Conservation (phyloP, 352 stramenopile species). For the Hyaloperonospora arabidopsidis region DNA sequence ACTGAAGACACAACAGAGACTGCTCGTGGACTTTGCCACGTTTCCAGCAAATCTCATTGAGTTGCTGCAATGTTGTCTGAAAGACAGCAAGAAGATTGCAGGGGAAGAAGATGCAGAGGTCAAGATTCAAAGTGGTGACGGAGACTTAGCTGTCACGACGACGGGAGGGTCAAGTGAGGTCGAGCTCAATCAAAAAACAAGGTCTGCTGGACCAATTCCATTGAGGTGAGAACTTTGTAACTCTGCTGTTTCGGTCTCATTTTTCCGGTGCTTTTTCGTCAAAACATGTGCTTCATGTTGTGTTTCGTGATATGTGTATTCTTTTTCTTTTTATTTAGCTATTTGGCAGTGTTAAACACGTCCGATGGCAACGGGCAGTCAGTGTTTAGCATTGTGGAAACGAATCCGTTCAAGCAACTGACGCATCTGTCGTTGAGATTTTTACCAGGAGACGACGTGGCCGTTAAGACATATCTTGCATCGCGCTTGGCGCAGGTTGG, state of each 20-base stretch:
- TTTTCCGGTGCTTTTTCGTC: slow-evolving; percentile 2
- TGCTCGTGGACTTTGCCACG: slow-evolving; percentile 90
- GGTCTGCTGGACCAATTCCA: slow-evolving; percentile 60
- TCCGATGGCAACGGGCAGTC: slow-evolving; percentile 49
- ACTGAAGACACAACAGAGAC: slow-evolving; percentile 88
- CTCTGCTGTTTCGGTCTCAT: not conserved
- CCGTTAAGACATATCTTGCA: slow-evolving; percentile 89
- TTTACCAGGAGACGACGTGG: slow-evolving; percentile 72
- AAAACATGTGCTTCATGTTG: too few species aligned
- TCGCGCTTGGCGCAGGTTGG: slow-evolving; percentile 79
- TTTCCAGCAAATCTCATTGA: slow-evolving; percentile 91
- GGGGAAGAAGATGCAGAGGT: slow-evolving; percentile 15
- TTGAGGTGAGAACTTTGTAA: slow-evolving; percentile 32
- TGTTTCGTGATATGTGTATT: not conserved
- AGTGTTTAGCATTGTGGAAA: slow-evolving; percentile 90
- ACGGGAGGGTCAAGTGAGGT: slow-evolving; percentile 5
- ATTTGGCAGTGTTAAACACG: slow-evolving; percentile 78
- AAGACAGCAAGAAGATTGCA: slow-evolving; percentile 46
- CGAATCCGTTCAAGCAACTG: slow-evolving; percentile 92
- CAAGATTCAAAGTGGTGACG: slow-evolving; percentile 1
- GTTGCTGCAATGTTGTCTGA: slow-evolving; percentile 83
- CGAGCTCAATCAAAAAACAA: slow-evolving; percentile 25
- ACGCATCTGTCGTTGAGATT: slow-evolving; percentile 89
- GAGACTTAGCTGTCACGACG: slow-evolving; percentile 1
- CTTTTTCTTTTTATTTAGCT: slow-evolving; percentile 29